A percentile compares a stretch with the other conserved stretches of the same genome.
Evolutionary conservation across 1,284 basidiomycete species (phyloP).

Genomic region (Taiwanofungus camphoratus): DNA sequence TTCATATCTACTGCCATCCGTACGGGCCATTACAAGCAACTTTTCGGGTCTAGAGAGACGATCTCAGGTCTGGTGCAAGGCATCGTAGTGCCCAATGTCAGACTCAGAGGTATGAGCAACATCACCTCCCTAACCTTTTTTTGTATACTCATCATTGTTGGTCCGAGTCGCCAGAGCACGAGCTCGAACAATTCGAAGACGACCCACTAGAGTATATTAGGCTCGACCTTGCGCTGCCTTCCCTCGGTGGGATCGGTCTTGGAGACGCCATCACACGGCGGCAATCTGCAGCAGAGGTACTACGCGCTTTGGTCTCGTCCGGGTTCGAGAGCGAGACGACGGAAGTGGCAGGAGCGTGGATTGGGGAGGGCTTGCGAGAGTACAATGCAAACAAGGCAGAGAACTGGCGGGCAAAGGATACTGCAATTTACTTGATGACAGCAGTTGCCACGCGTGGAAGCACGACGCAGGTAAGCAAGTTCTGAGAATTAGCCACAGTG

Average conservation of each 20-base stretch:
- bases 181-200: conserved; percentile 96
- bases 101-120: conserved; percentile 49
- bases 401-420: conserved; percentile 94
- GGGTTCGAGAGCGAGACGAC: conserved; percentile 85
- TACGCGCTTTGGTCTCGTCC: conserved; percentile 76
- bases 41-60: conserved; percentile 72
- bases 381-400: conserved; percentile 60
- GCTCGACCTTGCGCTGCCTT: conserved; percentile 77
- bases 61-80: conserved; percentile 83
- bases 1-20: conserved; percentile 94
- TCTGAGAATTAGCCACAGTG: not conserved
- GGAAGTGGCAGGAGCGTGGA: conserved; percentile 80
- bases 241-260: conserved; percentile 31
- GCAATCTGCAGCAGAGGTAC: conserved; percentile 90
- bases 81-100: conserved; percentile 92
- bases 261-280: conserved; percentile 70
- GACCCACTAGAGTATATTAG: conserved; percentile 96
- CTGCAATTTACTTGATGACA: conserved; percentile 91
- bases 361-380: conserved; percentile 64
- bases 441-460: conserved; percentile 87
- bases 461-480: conserved; percentile 60
- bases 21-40: conserved; percentile 66
- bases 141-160: not conserved
- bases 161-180: conserved; percentile 49
- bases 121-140: not conserved